Conservation (phyloP, 345 rosid genomes). For the Salix udensis region DNA sequence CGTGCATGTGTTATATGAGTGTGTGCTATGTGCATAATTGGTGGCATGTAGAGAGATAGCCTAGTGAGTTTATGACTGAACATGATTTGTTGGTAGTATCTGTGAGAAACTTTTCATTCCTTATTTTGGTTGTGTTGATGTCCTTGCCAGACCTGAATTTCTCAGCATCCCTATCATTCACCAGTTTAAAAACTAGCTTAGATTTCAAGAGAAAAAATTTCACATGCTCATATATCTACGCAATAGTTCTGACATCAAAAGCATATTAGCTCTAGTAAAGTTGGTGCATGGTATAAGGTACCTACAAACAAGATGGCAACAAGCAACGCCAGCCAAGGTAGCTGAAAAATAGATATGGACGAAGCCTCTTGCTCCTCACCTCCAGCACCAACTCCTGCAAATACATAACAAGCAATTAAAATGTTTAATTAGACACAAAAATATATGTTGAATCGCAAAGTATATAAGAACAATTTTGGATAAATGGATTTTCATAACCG, state of each 20-base stretch:
- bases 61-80: background rate
- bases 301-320: constrained; percentile 97
- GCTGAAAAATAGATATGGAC: constrained; percentile 65
- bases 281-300: constrained; percentile 55
- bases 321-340: constrained; percentile 70
- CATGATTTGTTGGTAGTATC: background rate
- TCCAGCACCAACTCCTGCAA: constrained; percentile 94
- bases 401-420: background rate
- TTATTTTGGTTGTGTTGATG: background rate
- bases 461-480: background rate
- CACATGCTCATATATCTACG: background rate
- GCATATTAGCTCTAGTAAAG: background rate
- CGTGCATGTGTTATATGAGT: background rate
- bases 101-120: background rate
- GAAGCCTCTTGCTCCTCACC: constrained; percentile 84
- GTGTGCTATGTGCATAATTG: background rate
- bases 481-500: background rate
- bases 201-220: background rate
- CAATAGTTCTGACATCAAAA: background rate
- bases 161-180: no score
- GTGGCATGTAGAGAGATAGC: background rate
- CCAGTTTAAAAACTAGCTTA: background rate
- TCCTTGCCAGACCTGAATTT: background rate
- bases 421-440: background rate
- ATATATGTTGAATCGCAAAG: background rate